These are phyloP conservation scores for Rutstroemia sp. DNA, from an alignment of 2,329 filamentous ascomycete genomes.

Conservation along the genomic window DNA sequence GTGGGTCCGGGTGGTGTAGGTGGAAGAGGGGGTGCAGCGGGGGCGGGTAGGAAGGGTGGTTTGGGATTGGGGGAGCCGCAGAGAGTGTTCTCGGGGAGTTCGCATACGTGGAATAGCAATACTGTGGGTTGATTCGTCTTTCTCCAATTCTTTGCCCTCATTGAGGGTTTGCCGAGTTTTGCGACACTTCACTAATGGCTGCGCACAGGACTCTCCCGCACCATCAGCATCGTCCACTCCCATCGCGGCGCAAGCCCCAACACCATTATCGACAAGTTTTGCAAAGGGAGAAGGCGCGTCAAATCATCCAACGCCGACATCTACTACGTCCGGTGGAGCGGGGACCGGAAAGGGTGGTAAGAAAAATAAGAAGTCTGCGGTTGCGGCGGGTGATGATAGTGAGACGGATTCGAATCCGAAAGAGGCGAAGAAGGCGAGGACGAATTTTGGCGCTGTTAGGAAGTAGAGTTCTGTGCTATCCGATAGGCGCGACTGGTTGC, in stretches of 20 bases:
- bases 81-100: constrained; percentile 56
- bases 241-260: constrained; percentile 40
- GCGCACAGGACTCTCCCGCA: constrained; percentile 25
- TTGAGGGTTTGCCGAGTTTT: too few species aligned
- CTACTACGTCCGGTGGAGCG: constrained; percentile 36
- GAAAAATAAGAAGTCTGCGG: constrained; percentile 46
- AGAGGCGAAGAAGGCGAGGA: constrained; percentile 31
- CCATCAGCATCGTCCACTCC: constrained; percentile 26
- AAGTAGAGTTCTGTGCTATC: constrained; percentile 15
- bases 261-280: constrained; percentile 48
- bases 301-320: constrained; percentile 49
- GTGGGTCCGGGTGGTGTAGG: constrained; percentile 45
- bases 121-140: constrained; percentile 26
- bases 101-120: constrained; percentile 49
- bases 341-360: constrained; percentile 20
- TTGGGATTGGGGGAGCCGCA: constrained; percentile 48
- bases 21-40: constrained; percentile 35
- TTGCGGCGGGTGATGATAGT: constrained; percentile 43
- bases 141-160: background rate
- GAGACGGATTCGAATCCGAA: constrained; percentile 49
- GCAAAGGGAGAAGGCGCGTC: constrained; percentile 39
- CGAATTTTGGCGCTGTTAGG: constrained; percentile 26
- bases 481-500: background rate
- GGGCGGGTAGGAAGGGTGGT: constrained; percentile 53
- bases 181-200: background rate